These are phyloP conservation scores for Santalum album DNA, from an alignment of 164 flowering plant genomes.

Conservation along the genomic window DNA sequence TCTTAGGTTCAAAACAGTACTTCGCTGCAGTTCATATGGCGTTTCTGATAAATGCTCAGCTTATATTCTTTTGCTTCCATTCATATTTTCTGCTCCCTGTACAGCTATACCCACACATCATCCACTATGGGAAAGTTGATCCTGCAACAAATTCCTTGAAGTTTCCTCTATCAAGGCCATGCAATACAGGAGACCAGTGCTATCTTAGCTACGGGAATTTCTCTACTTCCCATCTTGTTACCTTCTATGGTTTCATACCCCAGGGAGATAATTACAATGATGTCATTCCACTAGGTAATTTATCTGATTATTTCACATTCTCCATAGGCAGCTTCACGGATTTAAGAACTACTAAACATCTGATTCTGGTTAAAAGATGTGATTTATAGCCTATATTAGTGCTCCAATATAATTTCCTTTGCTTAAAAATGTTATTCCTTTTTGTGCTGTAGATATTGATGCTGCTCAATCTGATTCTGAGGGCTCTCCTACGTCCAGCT, in stretches of 20 bases:
- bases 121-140: conserved; percentile 72
- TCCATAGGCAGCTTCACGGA: neutral
- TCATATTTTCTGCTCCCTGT: conserved; percentile 4
- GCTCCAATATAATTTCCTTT: neutral
- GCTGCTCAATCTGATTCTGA: conserved; percentile 23
- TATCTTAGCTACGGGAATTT: conserved; percentile 75
- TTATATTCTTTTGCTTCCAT: conserved; percentile 1
- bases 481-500: conserved; percentile 14
- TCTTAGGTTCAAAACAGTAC: too few relatives aligned
- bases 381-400: too few relatives aligned
- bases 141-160: conserved; percentile 45
- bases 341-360: too few relatives aligned
- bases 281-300: conserved; percentile 73
- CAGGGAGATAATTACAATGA: conserved; percentile 65
- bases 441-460: conserved; percentile 44
- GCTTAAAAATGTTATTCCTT: neutral
- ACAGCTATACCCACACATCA: conserved; percentile 73
- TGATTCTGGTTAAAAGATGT: too few relatives aligned
- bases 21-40: too few relatives aligned
- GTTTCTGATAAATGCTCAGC: neutral
- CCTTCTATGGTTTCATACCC: conserved; percentile 83
- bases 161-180: conserved; percentile 69
- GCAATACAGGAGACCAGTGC: conserved; percentile 68
- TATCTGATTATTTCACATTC: conserved; percentile 1
- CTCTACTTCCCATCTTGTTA: conserved; percentile 71